These are phyloP conservation scores for Lactarius vividus DNA, from an alignment of 768 basidiomycete genomes.

Conservation along the genomic window DNA sequence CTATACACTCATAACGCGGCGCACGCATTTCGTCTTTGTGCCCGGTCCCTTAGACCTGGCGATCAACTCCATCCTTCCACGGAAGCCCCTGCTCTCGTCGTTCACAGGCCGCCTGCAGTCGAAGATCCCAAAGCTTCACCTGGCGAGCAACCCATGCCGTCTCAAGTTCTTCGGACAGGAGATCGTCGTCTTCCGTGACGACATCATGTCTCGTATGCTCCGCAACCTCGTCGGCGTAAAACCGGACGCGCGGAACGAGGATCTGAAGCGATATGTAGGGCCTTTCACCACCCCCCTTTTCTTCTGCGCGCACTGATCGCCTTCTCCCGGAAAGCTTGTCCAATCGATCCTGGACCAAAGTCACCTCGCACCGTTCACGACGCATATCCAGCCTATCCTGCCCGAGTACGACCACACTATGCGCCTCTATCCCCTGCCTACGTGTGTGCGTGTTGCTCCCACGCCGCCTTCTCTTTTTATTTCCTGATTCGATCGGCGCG, in stretches of 20 bases:
- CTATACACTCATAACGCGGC: conserved; percentile 72
- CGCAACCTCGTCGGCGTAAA: conserved; percentile 90
- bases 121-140: conserved; percentile 75
- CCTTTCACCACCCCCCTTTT: background rate
- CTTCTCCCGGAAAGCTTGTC: conserved; percentile 60
- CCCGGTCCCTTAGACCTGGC: conserved; percentile 93
- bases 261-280: conserved; percentile 82
- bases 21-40: conserved; percentile 89
- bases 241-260: conserved; percentile 69
- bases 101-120: conserved; percentile 67
- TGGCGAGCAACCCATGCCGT: conserved; percentile 90
- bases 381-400: conserved; percentile 80
- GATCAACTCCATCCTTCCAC: conserved; percentile 76
- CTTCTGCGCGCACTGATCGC: background rate
- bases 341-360: conserved; percentile 94
- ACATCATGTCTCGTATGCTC: conserved; percentile 91
- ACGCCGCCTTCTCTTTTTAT: background rate
- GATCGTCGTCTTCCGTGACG: conserved; percentile 90
- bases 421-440: conserved; percentile 91
- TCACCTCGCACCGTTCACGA: conserved; percentile 86
- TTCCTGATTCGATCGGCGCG: conserved; percentile 19
- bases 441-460: conserved; percentile 56
- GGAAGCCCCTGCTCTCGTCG: conserved; percentile 72
- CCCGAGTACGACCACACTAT: conserved; percentile 91
- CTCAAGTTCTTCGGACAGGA: conserved; percentile 96